phyloP scores from a whole-genome alignment of 768 basidiomycete genomes.

The Suillus tomentosus region DNA sequence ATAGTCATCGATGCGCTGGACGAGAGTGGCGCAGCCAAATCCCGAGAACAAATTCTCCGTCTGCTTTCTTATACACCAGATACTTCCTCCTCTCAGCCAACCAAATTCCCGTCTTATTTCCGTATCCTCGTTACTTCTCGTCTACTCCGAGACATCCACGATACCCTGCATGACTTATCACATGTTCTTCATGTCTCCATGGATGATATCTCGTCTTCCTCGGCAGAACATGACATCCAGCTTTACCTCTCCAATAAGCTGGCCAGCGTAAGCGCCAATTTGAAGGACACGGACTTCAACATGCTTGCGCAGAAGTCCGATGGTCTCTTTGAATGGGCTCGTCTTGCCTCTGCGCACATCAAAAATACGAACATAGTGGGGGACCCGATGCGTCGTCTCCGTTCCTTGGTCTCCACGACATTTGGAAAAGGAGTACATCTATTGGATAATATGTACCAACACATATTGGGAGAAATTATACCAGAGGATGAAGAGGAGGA shows the following conservation, averaged over 20 bases:
- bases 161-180: not conserved
- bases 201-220: not conserved
- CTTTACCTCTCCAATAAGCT: conserved; percentile 3
- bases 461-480: not conserved
- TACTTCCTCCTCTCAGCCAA: not conserved
- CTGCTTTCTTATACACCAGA: conserved; percentile 19
- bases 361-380: not conserved
- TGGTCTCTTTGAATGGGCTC: conserved; percentile 29
- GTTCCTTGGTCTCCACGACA: not conserved
- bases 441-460: conserved; percentile 8
- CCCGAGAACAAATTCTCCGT: conserved; percentile 23
- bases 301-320: conserved; percentile 15
- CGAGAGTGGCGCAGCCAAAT: conserved; percentile 30
- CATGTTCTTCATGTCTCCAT: conserved; percentile 4
- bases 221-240: conserved; percentile 4
- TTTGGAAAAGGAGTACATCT: not conserved
- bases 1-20: conserved; percentile 41
- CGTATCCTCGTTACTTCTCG: conserved; percentile 31
- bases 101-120: not conserved
- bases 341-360: conserved; percentile 6
- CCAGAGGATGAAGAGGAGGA: not conserved
- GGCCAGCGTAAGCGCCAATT: not conserved
- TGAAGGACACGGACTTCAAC: not conserved
- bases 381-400: not conserved
- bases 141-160: conserved; percentile 28